Evolutionary conservation across 2,329 filamentous ascomycete species (phyloP), one percentile per base, ranked within the genome.

Genomic region (Botryosphaeria dothidea): DNA sequence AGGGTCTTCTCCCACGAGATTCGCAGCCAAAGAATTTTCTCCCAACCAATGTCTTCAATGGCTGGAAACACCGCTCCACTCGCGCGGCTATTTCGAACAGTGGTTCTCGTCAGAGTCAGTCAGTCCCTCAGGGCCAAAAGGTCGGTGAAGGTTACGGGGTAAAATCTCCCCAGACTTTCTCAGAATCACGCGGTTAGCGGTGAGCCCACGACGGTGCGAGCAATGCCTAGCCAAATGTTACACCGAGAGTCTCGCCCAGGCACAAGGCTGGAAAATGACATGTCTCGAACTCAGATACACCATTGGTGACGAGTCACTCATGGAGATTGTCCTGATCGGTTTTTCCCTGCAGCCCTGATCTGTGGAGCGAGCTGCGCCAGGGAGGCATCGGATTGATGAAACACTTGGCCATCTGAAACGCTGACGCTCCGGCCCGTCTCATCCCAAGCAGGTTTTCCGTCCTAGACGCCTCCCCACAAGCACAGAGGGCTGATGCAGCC

Each of bases 371-470:
- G 25, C n/a, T 9, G 31, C 15, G 11, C 51, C 51, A 38, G 56
- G 21, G 34, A 17, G 38, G 27, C 56, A 46, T 46, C 56, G 56
- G 21, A 45, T 29, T 48, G 56, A 46, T 60, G 56, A 60, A 60
- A 60, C 41, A 46, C 27, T 27, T 4, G 23, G 13, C 34, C 52
- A n/a, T 43, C 52, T 45, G 36, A 60, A 46, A 58, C 38, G 25
- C 38, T 21, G 3, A 19, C 56, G 56, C 27, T 21, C 11, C 56
- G 56, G 56, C 23, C 56, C 56, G 56, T 23, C n/a, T 34, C 41
- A 23, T 38, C 31, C 5, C 17, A 36, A 25, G 31, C 31, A 15
- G 29, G n/a, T 34, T 21, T 19, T 31, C 27, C 49, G 13, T 21
- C 21, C 27, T 15, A 17, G 49, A 34, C 31, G 3, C 13, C 31